These are phyloP conservation scores for Hibiscus mutabilis DNA, from an alignment of 345 rosid species.

Conservation along the genomic window DNA sequence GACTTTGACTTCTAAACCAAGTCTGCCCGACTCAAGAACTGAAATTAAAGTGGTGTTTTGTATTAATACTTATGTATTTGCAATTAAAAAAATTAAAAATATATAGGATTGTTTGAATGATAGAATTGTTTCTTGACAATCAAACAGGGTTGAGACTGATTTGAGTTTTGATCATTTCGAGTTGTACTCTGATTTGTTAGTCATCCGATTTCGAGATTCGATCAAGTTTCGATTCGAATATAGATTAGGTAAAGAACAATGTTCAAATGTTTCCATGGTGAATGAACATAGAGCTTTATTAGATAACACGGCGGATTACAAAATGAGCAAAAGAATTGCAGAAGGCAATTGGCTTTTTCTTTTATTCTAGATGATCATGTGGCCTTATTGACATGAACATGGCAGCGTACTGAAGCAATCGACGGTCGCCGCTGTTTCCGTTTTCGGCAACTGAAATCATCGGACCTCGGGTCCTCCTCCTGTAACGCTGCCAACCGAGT, in stretches of 20 bases:
- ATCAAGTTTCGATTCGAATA: neutral
- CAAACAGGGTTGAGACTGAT: slow-evolving; percentile 17
- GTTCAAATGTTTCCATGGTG: neutral
- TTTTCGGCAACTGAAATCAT: slow-evolving; percentile 18
- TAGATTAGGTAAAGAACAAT: neutral
- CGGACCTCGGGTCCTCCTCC: slow-evolving; percentile 26
- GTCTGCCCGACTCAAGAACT: too few species aligned
- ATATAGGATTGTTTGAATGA: too few species aligned
- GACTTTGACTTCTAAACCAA: too few species aligned
- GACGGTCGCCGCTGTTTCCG: slow-evolving; percentile 22
- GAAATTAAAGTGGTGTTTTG: too few species aligned
- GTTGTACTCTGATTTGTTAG: too few species aligned
- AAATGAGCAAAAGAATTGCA: slow-evolving; percentile 1
- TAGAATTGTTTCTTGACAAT: too few species aligned
- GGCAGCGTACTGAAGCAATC: slow-evolving; percentile 41
- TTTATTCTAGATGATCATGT: slow-evolving; percentile 59
- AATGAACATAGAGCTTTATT: neutral
- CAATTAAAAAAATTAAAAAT: too few species aligned
- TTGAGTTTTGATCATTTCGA: too few species aligned
- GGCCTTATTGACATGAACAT: slow-evolving; percentile 63
- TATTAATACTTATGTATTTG: too few species aligned
- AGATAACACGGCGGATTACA: neutral
- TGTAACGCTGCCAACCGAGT: slow-evolving; percentile 48
- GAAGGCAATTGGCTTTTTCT: neutral
- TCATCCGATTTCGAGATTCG: too few species aligned